Conservation (phyloP, 2,329 filamentous ascomycete genomes). For the Ophiocordyceps camponoti-saundersi region DNA sequence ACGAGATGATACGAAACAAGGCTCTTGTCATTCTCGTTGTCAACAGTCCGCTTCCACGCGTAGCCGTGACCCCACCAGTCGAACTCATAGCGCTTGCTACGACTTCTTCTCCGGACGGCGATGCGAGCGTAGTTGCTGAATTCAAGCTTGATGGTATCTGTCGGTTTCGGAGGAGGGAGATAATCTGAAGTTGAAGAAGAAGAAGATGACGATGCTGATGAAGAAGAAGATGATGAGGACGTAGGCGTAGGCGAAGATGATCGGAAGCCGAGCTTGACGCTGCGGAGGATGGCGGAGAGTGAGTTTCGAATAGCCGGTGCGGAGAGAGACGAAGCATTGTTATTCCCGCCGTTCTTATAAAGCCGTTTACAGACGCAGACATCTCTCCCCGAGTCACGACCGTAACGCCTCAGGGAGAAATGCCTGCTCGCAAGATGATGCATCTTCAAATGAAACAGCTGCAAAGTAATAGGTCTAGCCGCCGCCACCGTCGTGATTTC, state of each 20-base stretch:
- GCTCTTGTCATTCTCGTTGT: slow-evolving; percentile 40
- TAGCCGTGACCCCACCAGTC: slow-evolving; percentile 87
- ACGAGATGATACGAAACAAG: slow-evolving; percentile 67
- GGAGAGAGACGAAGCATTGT: too few species aligned
- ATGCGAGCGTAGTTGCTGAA: slow-evolving; percentile 96
- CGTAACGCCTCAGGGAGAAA: slow-evolving; percentile 83
- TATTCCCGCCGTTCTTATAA: too few species aligned
- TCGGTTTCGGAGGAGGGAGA: slow-evolving; percentile 22
- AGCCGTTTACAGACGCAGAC: slow-evolving; percentile 60
- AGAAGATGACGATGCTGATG: not conserved
- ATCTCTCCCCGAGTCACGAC: slow-evolving; percentile 80
- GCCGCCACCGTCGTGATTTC: slow-evolving; percentile 53
- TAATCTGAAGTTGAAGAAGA: not conserved
- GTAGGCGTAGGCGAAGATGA: too few species aligned
- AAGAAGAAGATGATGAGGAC: slow-evolving; percentile 5
- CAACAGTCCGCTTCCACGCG: slow-evolving; percentile 63
- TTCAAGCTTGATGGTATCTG: slow-evolving; percentile 74
- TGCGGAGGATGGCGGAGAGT: slow-evolving; percentile 31
- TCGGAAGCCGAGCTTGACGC: slow-evolving; percentile 19
- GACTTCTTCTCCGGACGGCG: slow-evolving; percentile 54
- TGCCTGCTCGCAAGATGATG: slow-evolving; percentile 73
- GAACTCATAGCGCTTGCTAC: slow-evolving; percentile 56
- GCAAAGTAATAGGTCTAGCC: slow-evolving; percentile 16
- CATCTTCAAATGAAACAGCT: slow-evolving; percentile 90
- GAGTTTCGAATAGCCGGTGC: not conserved